These are phyloP conservation scores for Tetracentron sinense DNA, from an alignment of 164 flowering plant genomes.

Conservation along the genomic window DNA sequence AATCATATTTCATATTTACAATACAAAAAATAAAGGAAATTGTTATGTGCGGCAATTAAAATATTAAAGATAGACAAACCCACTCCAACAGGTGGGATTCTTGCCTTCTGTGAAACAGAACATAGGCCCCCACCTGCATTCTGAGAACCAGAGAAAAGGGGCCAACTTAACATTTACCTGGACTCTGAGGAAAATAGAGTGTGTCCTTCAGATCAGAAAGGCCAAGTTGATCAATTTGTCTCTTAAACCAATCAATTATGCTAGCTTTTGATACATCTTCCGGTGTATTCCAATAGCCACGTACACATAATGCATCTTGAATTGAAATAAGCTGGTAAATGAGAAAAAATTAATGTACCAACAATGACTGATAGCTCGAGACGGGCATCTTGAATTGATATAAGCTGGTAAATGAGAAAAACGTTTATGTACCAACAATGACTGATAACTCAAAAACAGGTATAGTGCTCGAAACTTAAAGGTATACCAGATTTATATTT, in stretches of 20 bases:
- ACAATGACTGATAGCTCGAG: background rate
- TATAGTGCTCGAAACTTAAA: too few species aligned
- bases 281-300: slow-evolving; percentile 79
- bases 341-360: background rate
- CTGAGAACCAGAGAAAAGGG: slow-evolving; percentile 1
- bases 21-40: background rate
- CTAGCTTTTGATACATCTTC: slow-evolving; percentile 41
- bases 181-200: slow-evolving; percentile 59
- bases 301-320: slow-evolving; percentile 56
- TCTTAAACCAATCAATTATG: slow-evolving; percentile 51
- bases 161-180: slow-evolving; percentile 36
- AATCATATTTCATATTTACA: background rate
- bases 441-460: too few species aligned
- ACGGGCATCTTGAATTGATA: slow-evolving; percentile 29
- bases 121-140: too few species aligned
- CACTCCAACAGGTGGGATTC: background rate
- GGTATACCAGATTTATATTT: too few species aligned
- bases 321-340: slow-evolving; percentile 59
- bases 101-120: background rate
- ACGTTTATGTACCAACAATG: background rate
- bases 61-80: background rate
- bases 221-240: slow-evolving; percentile 45
- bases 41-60: background rate
- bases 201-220: slow-evolving; percentile 58
- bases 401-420: slow-evolving; percentile 19